Base-by-base conservation (phyloP, 2,329 filamentous ascomycete species). In the Colletotrichum chrysophilum region DNA sequence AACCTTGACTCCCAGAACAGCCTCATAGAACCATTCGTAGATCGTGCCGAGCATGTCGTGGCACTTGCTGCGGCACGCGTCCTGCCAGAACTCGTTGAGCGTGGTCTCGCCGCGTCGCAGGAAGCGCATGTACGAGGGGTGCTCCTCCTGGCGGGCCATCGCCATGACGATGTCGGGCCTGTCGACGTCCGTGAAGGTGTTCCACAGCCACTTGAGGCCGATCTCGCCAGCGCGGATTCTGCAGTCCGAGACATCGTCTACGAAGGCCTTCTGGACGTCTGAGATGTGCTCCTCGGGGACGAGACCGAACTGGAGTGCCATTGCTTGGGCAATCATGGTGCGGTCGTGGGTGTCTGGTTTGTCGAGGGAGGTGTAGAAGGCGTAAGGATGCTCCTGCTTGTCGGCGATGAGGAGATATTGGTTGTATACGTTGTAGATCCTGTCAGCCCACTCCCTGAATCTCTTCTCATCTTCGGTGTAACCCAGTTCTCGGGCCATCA, bases 11-110 rank as follows among this genome's bases (percentile, higher is more conserved):
- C 85, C 86, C 21, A 88, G 71, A 4, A 85, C 84, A 0, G 83
- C 83, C 30, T 82, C 81, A 62, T 88, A 88, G 68, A 87, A 87
- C 87, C 86, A 88, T 77, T 88, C 86, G 58, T 88, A 87, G 36
- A 88, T 87, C 1, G 85, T 87, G 0, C 87, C 87, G 8, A 88
- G 81, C 86, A 88, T 87, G 77, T 88, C 87, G 76, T 88, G 87
- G 62, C 86, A 87, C 77, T 87, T 87, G 18, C 81, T 84, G 24
- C 85, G 80, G 78, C 85, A 87, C 10, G 83, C 82, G 61, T 86
- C 84, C 76, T 87, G 85, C 85, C 85, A 87, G 66, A 87, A 87
- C 76, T 87, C 86, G 13, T 84, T 80, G 4, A 87, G 79, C 1
- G 83, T 87, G 3, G 86, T 87, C 76, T 88, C 87, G 0, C 87